A percentile compares a stretch with the other conserved stretches of the same genome.
These are phyloP conservation scores for Solanum okadae DNA, from an alignment of 257 asterid species.

Conservation along the genomic window DNA sequence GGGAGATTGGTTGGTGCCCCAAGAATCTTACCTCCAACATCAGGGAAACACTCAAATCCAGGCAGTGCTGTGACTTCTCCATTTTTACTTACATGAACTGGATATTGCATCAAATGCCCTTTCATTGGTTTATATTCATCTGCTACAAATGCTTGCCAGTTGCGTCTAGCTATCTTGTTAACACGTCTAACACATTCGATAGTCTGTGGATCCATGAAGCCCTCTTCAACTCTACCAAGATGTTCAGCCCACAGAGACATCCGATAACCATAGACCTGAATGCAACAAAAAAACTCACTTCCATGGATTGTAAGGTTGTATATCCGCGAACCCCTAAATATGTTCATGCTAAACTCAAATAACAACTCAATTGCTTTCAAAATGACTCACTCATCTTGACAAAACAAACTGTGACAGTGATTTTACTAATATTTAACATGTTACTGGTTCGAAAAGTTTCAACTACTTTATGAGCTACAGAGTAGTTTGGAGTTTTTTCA, in stretches of 20 bases:
- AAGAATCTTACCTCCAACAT: slow-evolving; percentile 67
- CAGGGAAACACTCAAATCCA: slow-evolving; percentile 59
- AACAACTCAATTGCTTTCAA: not conserved
- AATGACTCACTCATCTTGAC: not conserved
- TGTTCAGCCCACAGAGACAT: slow-evolving; percentile 94
- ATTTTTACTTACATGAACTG: slow-evolving; percentile 29
- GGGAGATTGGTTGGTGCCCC: slow-evolving; percentile 76
- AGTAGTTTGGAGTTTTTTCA: not conserved
- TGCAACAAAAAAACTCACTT: not conserved
- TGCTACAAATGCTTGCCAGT: slow-evolving; percentile 50
- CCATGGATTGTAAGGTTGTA: not conserved
- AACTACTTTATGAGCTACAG: not conserved
- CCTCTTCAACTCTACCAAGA: slow-evolving; percentile 26
- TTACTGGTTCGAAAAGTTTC: not conserved
- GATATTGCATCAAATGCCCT: slow-evolving; percentile 74
- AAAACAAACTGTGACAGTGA: not conserved
- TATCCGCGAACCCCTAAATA: not conserved
- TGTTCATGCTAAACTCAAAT: not conserved
- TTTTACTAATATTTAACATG: not conserved
- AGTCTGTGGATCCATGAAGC: slow-evolving; percentile 42
- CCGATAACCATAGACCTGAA: slow-evolving; percentile 70
- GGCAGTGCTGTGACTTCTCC: slow-evolving; percentile 55
- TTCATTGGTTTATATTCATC: slow-evolving; percentile 35
- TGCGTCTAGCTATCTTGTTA: slow-evolving; percentile 56
- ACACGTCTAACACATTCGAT: slow-evolving; percentile 42